phyloP scores from a whole-genome alignment of 371 early-diverging fungal genomes.

The Rhizomucor miehei region DNA sequence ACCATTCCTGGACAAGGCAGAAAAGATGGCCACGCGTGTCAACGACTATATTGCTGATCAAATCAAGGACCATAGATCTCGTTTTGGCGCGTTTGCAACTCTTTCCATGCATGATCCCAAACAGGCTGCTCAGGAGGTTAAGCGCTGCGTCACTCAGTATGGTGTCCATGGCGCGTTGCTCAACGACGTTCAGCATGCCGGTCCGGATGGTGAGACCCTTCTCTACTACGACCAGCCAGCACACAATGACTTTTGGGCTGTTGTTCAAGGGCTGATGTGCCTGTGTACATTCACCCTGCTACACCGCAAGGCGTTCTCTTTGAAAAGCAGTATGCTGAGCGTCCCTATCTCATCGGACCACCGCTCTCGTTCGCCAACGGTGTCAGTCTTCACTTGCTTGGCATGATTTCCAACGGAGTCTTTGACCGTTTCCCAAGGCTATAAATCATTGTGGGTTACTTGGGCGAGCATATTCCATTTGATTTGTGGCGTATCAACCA shows the following conservation, averaged over 20 bases:
- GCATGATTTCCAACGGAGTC: slow-evolving; percentile 8
- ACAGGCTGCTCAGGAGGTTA: slow-evolving; percentile 8
- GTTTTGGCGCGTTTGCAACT: slow-evolving; percentile 12
- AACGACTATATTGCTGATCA: slow-evolving; percentile 7
- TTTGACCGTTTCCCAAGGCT: slow-evolving; percentile 18
- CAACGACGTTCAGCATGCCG: slow-evolving; percentile 7
- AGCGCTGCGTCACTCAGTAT: slow-evolving; percentile 5
- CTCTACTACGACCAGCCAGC: slow-evolving; percentile 9
- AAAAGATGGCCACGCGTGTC: slow-evolving; percentile 1
- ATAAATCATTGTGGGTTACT: slow-evolving; percentile 12
- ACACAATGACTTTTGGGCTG: slow-evolving; percentile 5
- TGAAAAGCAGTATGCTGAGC: slow-evolving; percentile 5
- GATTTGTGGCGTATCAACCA: slow-evolving; percentile 10
- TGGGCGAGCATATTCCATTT: slow-evolving; percentile 10
- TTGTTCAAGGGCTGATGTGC: slow-evolving; percentile 7
- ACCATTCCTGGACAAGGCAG: slow-evolving; percentile 3
- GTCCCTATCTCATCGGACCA: slow-evolving; percentile 5
- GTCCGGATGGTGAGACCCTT: slow-evolving; percentile 6
- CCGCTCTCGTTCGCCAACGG: slow-evolving; percentile 10
- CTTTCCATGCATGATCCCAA: slow-evolving; percentile 13
- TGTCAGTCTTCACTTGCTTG: slow-evolving; percentile 8
- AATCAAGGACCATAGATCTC: slow-evolving; percentile 4
- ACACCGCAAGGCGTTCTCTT: slow-evolving; percentile 2
- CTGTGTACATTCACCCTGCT: slow-evolving; percentile 13
- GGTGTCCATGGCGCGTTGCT: slow-evolving; percentile 12